phyloP scores from a whole-genome alignment of 2,329 filamentous ascomycete species.

The Triangularia setosa region DNA sequence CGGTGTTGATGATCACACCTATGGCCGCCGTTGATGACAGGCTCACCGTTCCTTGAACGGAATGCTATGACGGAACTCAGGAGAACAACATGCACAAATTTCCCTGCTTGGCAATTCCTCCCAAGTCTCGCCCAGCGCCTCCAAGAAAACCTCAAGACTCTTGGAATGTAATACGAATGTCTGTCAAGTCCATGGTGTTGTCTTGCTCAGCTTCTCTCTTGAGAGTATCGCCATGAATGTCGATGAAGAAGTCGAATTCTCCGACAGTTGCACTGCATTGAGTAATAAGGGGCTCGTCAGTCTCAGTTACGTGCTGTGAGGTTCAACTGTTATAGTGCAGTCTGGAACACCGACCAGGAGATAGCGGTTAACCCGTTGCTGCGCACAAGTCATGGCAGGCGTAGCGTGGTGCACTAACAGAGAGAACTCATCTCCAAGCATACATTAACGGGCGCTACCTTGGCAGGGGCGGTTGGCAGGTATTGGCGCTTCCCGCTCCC shows the following conservation, averaged over 20 bases:
- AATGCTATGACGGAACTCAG: conserved; percentile 4
- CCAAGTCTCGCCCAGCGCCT: conserved; percentile 1
- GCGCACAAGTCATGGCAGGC: neutral
- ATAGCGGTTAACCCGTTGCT: conserved; percentile 5
- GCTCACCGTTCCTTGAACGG: neutral
- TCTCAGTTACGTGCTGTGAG: neutral
- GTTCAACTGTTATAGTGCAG: conserved; percentile 10
- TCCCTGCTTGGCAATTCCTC: conserved; percentile 3
- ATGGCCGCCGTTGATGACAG: neutral
- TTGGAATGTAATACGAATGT: neutral
- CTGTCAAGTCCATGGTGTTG: neutral
- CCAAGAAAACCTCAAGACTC: neutral
- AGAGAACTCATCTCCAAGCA: conserved; percentile 21
- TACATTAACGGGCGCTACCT: conserved; percentile 22
- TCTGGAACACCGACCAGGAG: neutral
- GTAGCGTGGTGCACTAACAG: conserved; percentile 5
- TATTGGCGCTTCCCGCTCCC: conserved; percentile 4
- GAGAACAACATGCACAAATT: neutral
- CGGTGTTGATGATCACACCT: neutral
- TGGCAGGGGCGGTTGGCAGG: conserved; percentile 3
- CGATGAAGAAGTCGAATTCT: neutral
- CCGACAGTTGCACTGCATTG: neutral
- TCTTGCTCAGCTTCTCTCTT: neutral
- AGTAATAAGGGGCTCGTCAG: conserved; percentile 1
- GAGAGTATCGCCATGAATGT: neutral